A percentile compares a stretch with the other conserved stretches of the same genome.
These are phyloP conservation scores for Teunomyces funiuensis DNA, from an alignment of 805 yeast genomes.

Conservation along the genomic window DNA sequence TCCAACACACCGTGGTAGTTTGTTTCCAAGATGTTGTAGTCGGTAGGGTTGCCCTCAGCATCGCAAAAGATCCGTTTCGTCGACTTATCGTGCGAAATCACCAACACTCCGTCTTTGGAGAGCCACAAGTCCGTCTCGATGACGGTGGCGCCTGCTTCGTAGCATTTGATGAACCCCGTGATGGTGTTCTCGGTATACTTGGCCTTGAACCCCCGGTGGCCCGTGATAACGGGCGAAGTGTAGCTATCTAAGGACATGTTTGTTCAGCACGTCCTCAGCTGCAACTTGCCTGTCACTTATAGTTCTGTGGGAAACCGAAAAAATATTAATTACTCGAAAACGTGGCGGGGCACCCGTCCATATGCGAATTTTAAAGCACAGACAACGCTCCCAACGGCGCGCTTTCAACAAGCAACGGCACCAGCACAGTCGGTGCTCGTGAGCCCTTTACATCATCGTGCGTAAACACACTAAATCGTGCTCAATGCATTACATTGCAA, in stretches of 20 bases:
- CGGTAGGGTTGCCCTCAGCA: slow-evolving; percentile 33
- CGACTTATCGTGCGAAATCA: slow-evolving; percentile 40
- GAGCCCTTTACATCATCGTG: too few relatives aligned
- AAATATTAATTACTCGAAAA: too few relatives aligned
- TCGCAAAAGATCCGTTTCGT: slow-evolving; percentile 40
- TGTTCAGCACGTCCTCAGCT: too few relatives aligned
- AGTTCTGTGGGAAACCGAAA: background rate
- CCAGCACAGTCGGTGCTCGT: too few relatives aligned
- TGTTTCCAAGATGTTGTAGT: slow-evolving; percentile 34
- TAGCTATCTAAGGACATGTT: slow-evolving; percentile 7
- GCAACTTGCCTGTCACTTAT: too few relatives aligned
- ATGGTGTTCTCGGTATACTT: slow-evolving; percentile 41
- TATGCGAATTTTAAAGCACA: too few relatives aligned
- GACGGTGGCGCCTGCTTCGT: slow-evolving; percentile 35
- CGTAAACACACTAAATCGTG: too few relatives aligned
- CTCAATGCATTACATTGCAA: too few relatives aligned
- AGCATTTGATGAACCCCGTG: slow-evolving; percentile 37
- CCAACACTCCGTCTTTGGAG: slow-evolving; percentile 35
- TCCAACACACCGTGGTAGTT: slow-evolving; percentile 27
- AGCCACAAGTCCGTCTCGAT: slow-evolving; percentile 47
- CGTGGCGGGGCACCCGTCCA: too few relatives aligned
- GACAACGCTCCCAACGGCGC: too few relatives aligned
- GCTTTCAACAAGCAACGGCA: too few relatives aligned
- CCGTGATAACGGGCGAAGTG: slow-evolving; percentile 31
- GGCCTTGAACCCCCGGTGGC: slow-evolving; percentile 46